Base-by-base conservation (phyloP, 805 yeast species). In the Starmerella lactis-condensi region DNA sequence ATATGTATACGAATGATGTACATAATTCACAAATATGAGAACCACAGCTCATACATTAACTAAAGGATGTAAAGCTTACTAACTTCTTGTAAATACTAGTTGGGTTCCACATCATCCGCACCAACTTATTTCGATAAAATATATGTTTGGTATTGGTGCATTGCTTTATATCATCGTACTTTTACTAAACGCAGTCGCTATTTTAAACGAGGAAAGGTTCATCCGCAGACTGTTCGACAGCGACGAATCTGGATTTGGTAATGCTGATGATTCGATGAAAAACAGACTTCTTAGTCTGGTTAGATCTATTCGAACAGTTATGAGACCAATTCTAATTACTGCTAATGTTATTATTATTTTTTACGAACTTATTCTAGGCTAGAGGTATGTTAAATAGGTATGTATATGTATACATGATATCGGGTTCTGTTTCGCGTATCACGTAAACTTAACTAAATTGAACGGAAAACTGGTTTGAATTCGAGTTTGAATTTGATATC, bases 121-220 rank as follows among this genome's bases (percentile, higher is more conserved):
- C n/a, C n/a, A n/a, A n/a, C n/a, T n/a, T n/a, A n/a, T n/a, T n/a
- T n/a, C n/a, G n/a, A n/a, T n/a, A n/a, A 15, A 15, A 17, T 11
- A 10, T 24, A 54, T 53, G 58, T 54, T 55, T 38, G 59, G 59
- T 6, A 41, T 56, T 19, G 60, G 60, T 12, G 39, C 52, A 24
- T 38, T 56, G 26, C 42, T 48, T 31, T 56, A 54, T 38, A 50
- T 54, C 26, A 42, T 46, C 16, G 48, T 58, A 15, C 49, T 77
- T 23, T 54, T 75, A 34, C 65, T 75, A 29, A 77, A 77, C 50
- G 69, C 85, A 1, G 65, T 77, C 18, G 89, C 89, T 0, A 73
- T 77, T 22, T 62, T 77, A 31, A 75, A 75, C 48, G 91, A 77
- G 44, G 89, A 77, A 45, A 57, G 92, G 36, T 77, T 77, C 45